phyloP scores from a whole-genome alignment of 805 yeast genomes.

The Starmera quercuum region DNA sequence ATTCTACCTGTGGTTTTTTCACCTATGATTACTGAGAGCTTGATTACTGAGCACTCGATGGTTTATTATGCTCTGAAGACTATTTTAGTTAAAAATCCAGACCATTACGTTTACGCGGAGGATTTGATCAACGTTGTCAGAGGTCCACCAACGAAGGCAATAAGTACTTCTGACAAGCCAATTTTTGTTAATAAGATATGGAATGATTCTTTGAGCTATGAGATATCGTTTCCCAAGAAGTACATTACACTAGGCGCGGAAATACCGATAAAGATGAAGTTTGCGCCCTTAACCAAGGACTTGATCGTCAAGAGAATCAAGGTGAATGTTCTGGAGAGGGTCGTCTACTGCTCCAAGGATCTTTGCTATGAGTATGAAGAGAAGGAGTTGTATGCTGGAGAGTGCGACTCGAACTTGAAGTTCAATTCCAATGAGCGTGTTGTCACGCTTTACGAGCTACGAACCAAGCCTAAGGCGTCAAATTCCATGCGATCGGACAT shows the following conservation, averaged over 20 bases:
- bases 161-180: slow-evolving; percentile 52
- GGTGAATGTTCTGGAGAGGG: slow-evolving; percentile 58
- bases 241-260: slow-evolving; percentile 58
- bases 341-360: slow-evolving; percentile 54
- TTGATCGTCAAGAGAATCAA: slow-evolving; percentile 56
- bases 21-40: slow-evolving; percentile 53
- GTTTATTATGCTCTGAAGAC: slow-evolving; percentile 37
- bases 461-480: slow-evolving; percentile 40
- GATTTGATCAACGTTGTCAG: slow-evolving; percentile 28
- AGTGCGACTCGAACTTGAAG: slow-evolving; percentile 5
- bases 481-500: slow-evolving; percentile 53
- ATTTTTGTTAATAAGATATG: slow-evolving; percentile 69
- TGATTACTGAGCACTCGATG: slow-evolving; percentile 40
- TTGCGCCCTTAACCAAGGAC: slow-evolving; percentile 58
- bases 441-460: slow-evolving; percentile 54
- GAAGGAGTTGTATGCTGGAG: slow-evolving; percentile 19
- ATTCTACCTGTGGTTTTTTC: slow-evolving; percentile 57
- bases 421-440: slow-evolving; percentile 36
- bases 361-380: slow-evolving; percentile 46
- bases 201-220: slow-evolving; percentile 66
- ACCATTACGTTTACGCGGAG: slow-evolving; percentile 23
- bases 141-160: slow-evolving; percentile 31
- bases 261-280: slow-evolving; percentile 52
- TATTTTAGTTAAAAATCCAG: slow-evolving; percentile 18
- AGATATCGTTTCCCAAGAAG: slow-evolving; percentile 63